These are phyloP conservation scores for Glomus cerebriforme DNA, from an alignment of 192 early-diverging fungal genomes.

Conservation along the genomic window DNA sequence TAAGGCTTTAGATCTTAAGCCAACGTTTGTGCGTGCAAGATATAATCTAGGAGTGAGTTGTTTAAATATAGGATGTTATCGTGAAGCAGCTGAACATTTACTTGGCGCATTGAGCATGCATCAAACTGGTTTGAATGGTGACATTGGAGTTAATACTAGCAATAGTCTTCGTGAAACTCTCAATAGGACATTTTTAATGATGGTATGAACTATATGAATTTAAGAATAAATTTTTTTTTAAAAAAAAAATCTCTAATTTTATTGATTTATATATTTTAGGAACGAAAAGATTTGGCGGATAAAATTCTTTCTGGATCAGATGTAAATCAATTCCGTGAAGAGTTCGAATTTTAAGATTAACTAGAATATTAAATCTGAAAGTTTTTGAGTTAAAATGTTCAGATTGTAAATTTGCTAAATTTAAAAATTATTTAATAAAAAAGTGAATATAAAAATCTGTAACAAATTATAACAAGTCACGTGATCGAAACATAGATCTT, in stretches of 20 bases:
- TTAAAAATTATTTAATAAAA: too few species aligned
- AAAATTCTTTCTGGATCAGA: conserved; percentile 51
- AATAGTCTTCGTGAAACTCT: conserved; percentile 67
- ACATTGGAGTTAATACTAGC: conserved; percentile 59
- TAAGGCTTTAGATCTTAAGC: conserved; percentile 90
- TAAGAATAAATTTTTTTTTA: too few species aligned
- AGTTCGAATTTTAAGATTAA: conserved; percentile 61
- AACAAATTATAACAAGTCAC: too few species aligned
- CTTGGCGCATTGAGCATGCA: conserved; percentile 86
- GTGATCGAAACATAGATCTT: too few species aligned
- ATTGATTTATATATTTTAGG: conserved; percentile 39
- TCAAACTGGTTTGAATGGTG: conserved; percentile 43
- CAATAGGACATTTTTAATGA: conserved; percentile 59
- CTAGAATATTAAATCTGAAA: too few species aligned
- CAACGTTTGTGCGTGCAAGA: conserved; percentile 93
- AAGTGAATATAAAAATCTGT: too few species aligned
- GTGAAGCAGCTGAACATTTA: conserved; percentile 93
- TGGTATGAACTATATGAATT: conserved; percentile 39
- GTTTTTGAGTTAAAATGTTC: too few species aligned
- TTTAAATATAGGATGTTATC: conserved; percentile 87
- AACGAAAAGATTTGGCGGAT: conserved; percentile 62
- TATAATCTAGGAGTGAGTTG: conserved; percentile 97
- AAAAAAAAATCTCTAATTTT: too few species aligned
- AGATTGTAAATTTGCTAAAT: too few species aligned
- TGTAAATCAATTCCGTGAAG: conserved; percentile 57